These are phyloP conservation scores for Ophiostoma pallidulum DNA, from an alignment of 2,329 filamentous ascomycete species.

Conservation along the genomic window DNA sequence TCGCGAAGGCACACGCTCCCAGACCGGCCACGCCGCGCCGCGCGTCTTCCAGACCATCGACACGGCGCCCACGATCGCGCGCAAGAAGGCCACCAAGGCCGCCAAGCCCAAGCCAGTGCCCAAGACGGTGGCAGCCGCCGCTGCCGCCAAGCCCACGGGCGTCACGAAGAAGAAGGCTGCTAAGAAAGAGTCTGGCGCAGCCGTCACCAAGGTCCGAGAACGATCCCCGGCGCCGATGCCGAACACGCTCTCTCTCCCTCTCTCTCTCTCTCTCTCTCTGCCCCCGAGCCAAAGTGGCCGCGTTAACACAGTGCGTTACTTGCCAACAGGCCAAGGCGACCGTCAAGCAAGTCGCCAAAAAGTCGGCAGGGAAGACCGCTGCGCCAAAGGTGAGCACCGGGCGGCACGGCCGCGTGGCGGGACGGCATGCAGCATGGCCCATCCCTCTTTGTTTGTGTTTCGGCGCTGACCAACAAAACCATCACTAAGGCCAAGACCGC, in stretches of 20 bases:
- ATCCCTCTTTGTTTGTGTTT: too few relatives aligned
- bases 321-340: constrained; percentile 16
- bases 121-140: constrained; percentile 18
- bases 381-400: constrained; percentile 15
- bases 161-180: constrained; percentile 30
- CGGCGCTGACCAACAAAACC: too few relatives aligned
- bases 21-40: constrained; percentile 43
- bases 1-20: constrained; percentile 43
- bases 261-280: too few relatives aligned
- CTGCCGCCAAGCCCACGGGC: constrained; percentile 24
- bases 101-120: constrained; percentile 20
- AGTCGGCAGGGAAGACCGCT: constrained; percentile 20
- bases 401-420: too few relatives aligned
- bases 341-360: constrained; percentile 22
- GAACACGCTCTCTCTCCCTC: too few relatives aligned
- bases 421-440: too few relatives aligned
- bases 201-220: constrained; percentile 13
- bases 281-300: too few relatives aligned
- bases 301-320: too few relatives aligned
- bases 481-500: constrained; percentile 22
- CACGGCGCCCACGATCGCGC: constrained; percentile 36
- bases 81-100: constrained; percentile 24
- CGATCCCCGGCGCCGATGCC: too few relatives aligned
- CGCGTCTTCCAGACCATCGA: constrained; percentile 42
- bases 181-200: constrained; percentile 27